These are phyloP conservation scores for Trichoderma semiorbis DNA, from an alignment of 2,329 filamentous ascomycete genomes.

Conservation along the genomic window DNA sequence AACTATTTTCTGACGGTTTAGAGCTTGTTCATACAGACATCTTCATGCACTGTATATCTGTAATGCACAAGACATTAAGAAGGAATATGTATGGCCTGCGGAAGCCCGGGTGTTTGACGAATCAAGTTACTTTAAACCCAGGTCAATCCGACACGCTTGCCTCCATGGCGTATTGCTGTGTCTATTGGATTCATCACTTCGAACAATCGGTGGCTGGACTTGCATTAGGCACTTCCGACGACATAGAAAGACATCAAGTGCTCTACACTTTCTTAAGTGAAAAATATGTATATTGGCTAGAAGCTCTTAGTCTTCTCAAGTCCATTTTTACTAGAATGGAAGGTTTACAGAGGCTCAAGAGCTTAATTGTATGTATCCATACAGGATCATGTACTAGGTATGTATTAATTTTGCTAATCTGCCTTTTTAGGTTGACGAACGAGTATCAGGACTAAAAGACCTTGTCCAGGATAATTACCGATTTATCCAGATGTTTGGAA, in stretches of 20 bases:
- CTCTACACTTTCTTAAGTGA: background rate
- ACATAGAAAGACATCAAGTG: background rate
- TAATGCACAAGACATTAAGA: background rate
- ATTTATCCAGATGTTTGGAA: background rate
- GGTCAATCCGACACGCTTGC: background rate
- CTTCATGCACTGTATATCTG: background rate
- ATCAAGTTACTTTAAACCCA: background rate
- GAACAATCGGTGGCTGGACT: background rate
- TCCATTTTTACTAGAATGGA: background rate
- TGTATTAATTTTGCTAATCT: background rate
- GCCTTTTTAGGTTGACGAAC: background rate
- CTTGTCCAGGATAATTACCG: background rate
- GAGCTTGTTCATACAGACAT: background rate
- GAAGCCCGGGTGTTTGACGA: background rate
- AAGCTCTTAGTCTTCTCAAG: background rate
- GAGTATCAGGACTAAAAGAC: background rate
- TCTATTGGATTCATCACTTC: background rate
- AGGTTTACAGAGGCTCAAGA: background rate
- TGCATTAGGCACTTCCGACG: background rate
- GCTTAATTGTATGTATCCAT: background rate
- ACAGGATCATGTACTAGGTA: background rate
- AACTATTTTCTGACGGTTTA: background rate
- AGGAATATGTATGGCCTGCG: background rate
- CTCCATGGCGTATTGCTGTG: background rate
- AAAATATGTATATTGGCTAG: background rate